Evolutionary conservation across 148 eudicot species (phyloP).

Genomic region (Dysphania ambrosioides): DNA sequence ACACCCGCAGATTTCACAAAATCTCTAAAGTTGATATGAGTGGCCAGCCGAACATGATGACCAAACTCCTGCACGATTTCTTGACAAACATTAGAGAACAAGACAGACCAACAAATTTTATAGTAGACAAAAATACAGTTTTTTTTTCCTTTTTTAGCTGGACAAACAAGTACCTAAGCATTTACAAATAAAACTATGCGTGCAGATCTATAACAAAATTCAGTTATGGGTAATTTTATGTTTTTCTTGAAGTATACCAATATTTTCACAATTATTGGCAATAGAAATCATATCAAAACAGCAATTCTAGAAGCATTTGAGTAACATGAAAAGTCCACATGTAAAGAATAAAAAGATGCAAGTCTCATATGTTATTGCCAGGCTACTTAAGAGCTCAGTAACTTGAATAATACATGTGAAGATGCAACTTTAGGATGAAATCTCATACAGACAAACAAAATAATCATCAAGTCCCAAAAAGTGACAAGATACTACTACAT

Average conservation of each 20-base stretch:
- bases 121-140: neutral
- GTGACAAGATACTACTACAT: neutral
- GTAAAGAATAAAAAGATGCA: neutral
- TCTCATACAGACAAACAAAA: neutral
- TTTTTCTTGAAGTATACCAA: neutral
- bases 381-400: neutral
- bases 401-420: neutral
- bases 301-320: neutral
- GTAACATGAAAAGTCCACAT: neutral
- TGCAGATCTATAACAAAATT: neutral
- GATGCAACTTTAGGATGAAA: neutral
- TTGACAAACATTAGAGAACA: constrained; percentile 11
- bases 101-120: neutral
- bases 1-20: constrained; percentile 93
- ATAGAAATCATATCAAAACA: neutral
- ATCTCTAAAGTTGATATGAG: constrained; percentile 70
- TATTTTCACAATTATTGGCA: neutral
- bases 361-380: neutral
- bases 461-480: neutral
- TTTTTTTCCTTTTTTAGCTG: neutral
- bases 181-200: neutral
- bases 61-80: constrained; percentile 69
- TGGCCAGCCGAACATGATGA: constrained; percentile 91
- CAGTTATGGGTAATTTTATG: neutral
- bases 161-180: neutral